Evolutionary conservation across 345 rosid genomes (phyloP).

Genomic region (Melaleuca quinquenervia): DNA sequence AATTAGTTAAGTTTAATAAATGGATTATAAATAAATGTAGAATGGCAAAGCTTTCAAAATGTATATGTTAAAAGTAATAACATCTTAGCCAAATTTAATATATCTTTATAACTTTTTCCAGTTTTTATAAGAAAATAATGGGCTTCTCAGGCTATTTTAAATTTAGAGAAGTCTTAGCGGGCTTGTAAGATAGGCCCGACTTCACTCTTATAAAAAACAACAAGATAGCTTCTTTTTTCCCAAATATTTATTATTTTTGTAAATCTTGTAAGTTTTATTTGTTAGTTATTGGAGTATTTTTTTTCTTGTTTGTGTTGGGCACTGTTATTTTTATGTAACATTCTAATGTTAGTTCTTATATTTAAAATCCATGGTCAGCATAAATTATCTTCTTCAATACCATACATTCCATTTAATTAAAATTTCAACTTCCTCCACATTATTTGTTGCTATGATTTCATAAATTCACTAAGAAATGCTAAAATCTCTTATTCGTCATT

Average conservation of each 20-base stretch:
- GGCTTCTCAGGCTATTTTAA: background rate
- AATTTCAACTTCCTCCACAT: too few relatives aligned
- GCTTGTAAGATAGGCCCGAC: background rate
- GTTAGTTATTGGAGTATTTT: background rate
- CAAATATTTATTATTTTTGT: background rate
- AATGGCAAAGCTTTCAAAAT: accelerated
- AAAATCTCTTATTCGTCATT: too few relatives aligned
- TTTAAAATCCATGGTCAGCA: too few relatives aligned
- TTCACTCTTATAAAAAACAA: background rate
- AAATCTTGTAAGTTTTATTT: background rate
- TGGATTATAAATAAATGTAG: background rate
- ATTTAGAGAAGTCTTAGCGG: background rate
- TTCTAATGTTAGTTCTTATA: too few relatives aligned
- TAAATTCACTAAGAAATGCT: too few relatives aligned
- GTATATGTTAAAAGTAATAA: background rate
- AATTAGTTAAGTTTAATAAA: accelerated
- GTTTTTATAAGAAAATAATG: background rate
- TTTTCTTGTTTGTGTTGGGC: background rate
- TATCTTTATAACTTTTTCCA: background rate
- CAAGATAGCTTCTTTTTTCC: background rate
- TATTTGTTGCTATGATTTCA: too few relatives aligned
- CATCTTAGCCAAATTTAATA: accelerated
- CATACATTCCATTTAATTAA: too few relatives aligned
- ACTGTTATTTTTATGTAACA: too few relatives aligned
- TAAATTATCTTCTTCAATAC: too few relatives aligned